phyloP scores from a whole-genome alignment of 148 eudicot genomes.

The Arbutus unedo region DNA sequence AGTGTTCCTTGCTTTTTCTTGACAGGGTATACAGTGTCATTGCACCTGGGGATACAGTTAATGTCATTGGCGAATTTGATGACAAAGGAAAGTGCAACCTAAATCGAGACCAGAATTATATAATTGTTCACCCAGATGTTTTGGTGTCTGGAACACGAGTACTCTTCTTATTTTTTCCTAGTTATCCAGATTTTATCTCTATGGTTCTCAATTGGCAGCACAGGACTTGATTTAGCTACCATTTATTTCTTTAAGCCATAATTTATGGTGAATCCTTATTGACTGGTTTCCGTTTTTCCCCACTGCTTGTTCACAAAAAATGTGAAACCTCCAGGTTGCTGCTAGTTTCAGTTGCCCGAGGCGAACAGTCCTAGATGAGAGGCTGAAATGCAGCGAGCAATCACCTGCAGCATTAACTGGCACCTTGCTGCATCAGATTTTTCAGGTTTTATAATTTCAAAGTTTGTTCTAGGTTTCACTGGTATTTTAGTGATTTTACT shows the following conservation, averaged over 20 bases:
- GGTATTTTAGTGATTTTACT: neutral
- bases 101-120: slow-evolving; percentile 64
- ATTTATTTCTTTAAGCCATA: neutral
- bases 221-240: neutral
- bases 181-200: neutral
- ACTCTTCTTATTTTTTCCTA: slow-evolving; percentile 17
- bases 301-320: slow-evolving; percentile 7
- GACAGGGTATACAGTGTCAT: slow-evolving; percentile 74
- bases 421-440: slow-evolving; percentile 87
- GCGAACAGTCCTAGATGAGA: slow-evolving; percentile 89
- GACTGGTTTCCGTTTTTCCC: neutral
- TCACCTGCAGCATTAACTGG: slow-evolving; percentile 84
- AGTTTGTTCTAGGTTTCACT: neutral
- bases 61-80: slow-evolving; percentile 82
- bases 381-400: slow-evolving; percentile 66
- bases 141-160: slow-evolving; percentile 97
- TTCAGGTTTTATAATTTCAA: slow-evolving; percentile 53
- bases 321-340: slow-evolving; percentile 55
- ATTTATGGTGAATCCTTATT: neutral
- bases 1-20: neutral
- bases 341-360: slow-evolving; percentile 88
- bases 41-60: slow-evolving; percentile 86
- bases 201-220: neutral
- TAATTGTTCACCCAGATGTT: slow-evolving; percentile 80
- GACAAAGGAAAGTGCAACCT: slow-evolving; percentile 67